Evolutionary conservation across 129 eudicot species (phyloP).

Genomic region (Erigeron canadensis): DNA sequence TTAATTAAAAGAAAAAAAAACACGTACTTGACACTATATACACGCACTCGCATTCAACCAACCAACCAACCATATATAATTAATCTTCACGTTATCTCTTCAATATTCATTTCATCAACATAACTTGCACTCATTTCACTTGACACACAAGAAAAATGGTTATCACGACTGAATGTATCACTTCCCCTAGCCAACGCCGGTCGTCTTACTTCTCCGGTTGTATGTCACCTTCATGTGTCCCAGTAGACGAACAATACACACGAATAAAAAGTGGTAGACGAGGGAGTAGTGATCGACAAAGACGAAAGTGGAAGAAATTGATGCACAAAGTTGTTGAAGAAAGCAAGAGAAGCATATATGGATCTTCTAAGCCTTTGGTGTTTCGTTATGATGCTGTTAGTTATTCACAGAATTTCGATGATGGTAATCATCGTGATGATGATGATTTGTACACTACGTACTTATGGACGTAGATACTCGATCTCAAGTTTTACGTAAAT

Average conservation of each 20-base stretch:
- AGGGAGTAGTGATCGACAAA: constrained; percentile 11
- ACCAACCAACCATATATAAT: background rate
- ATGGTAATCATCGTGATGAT: constrained; percentile 37
- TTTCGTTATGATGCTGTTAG: constrained; percentile 72
- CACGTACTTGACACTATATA: background rate
- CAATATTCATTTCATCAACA: background rate
- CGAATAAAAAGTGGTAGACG: constrained; percentile 32
- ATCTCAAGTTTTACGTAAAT: constrained; percentile 15
- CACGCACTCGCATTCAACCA: background rate
- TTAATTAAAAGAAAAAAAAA: background rate
- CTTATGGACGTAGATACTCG: constrained; percentile 16
- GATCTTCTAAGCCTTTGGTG: constrained; percentile 40
- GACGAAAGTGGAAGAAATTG: constrained; percentile 48
- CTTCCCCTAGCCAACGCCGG: constrained; percentile 9
- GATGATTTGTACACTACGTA: background rate
- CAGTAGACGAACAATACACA: constrained; percentile 61
- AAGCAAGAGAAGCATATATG: constrained; percentile 46
- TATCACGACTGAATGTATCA: background rate
- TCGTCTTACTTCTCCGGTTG: constrained; percentile 47
- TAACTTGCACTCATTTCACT: background rate
- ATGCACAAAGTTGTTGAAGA: constrained; percentile 52
- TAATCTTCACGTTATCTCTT: background rate
- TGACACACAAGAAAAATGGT: background rate
- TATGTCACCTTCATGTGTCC: constrained; percentile 74
- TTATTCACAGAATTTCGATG: constrained; percentile 71